Evolutionary conservation across 495 filamentous ascomycete genomes (phyloP).

Genomic region (Trichoderma asperelloides): DNA sequence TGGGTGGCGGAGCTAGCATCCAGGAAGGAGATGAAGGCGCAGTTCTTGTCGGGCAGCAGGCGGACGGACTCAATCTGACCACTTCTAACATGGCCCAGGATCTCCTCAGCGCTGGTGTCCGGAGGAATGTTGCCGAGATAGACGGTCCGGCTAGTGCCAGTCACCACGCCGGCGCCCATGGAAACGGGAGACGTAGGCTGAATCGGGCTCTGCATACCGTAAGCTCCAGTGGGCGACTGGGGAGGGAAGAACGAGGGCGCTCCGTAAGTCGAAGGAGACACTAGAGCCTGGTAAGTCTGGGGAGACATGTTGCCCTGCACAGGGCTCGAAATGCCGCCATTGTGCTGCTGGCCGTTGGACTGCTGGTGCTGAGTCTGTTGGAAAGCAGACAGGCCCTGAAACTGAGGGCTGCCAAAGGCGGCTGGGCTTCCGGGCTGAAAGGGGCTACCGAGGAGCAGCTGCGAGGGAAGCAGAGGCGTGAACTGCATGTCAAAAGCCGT

Average conservation of each 20-base stretch:
- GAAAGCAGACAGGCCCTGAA: conserved; percentile 73
- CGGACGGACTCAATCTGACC: conserved; percentile 98
- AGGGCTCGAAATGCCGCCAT: conserved; percentile 39
- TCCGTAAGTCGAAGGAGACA: conserved; percentile 66
- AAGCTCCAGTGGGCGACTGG: conserved; percentile 76
- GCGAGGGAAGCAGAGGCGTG: conserved; percentile 87
- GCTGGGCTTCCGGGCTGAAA: conserved; percentile 93
- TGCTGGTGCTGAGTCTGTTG: conserved; percentile 56
- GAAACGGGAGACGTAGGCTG: conserved; percentile 58
- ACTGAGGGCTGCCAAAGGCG: conserved; percentile 83
- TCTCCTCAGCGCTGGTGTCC: conserved; percentile 97
- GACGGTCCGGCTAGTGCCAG: conserved; percentile 89
- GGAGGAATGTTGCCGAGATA: conserved; percentile 97
- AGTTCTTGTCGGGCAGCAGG: conserved; percentile 96
- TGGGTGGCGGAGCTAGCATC: conserved; percentile 95
- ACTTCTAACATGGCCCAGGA: conserved; percentile 91
- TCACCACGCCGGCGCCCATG: conserved; percentile 67
- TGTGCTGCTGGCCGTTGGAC: conserved; percentile 51
- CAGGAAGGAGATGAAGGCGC: conserved; percentile 97
- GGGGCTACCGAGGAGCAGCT: conserved; percentile 88
- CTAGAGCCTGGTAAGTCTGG: conserved; percentile 66
- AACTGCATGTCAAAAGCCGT: conserved; percentile 97
- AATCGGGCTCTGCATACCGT: conserved; percentile 42
- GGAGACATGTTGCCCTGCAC: conserved; percentile 52
- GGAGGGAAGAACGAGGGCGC: conserved; percentile 62